Conservation (phyloP, 306 rosid genomes). For the Malus orientalis region DNA sequence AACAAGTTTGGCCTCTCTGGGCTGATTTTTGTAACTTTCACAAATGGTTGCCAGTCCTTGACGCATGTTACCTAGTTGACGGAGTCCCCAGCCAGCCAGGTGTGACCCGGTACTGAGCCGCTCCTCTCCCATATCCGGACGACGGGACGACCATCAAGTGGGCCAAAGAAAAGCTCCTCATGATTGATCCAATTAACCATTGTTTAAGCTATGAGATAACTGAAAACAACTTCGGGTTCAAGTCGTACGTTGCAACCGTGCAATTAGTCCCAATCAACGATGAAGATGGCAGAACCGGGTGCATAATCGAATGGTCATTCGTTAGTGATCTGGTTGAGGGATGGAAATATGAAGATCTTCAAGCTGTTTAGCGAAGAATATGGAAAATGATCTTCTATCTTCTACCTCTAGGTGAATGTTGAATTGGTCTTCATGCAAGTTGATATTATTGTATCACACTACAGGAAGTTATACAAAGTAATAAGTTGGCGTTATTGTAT, state of each 20-base stretch:
- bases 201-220: constrained; percentile 37
- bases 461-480: no score
- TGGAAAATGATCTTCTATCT: neutral
- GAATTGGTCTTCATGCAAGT: neutral
- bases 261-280: neutral
- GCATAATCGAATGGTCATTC: constrained; percentile 48
- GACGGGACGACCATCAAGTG: constrained; percentile 12
- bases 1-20: constrained; percentile 29
- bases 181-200: constrained; percentile 27
- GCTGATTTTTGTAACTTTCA: constrained; percentile 60
- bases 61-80: constrained; percentile 43
- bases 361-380: neutral
- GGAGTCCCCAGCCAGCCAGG: constrained; percentile 52
- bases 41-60: constrained; percentile 33
- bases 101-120: constrained; percentile 38
- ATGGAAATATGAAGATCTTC: constrained; percentile 10
- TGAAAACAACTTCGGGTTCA: constrained; percentile 47
- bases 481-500: no score
- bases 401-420: neutral
- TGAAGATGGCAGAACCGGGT: constrained; percentile 7
- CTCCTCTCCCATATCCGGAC: neutral
- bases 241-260: constrained; percentile 27
- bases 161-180: constrained; percentile 45
- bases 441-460: no score
- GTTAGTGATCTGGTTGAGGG: constrained; percentile 42